A percentile compares a stretch with the other conserved stretches of the same genome.
Evolutionary conservation across 1,139 yeast genomes (phyloP).

Genomic region (Yamadazyma kanchanaburiensis): DNA sequence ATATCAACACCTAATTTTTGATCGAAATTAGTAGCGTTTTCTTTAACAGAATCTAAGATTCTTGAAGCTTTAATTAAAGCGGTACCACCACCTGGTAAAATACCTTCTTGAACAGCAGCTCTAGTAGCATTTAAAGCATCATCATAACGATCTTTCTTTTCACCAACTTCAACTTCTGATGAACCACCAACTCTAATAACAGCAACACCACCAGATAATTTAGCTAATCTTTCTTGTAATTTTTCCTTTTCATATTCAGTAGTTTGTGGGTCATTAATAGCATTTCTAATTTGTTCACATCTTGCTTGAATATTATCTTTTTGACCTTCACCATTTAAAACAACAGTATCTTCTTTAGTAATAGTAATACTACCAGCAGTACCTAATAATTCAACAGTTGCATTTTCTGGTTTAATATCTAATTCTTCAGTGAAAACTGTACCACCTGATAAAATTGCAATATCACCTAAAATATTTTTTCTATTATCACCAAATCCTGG

Average conservation of each 20-base stretch:
- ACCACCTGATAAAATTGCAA: constrained; percentile 96
- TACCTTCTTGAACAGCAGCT: constrained; percentile 99
- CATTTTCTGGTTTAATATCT: constrained; percentile 96
- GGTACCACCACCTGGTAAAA: constrained; percentile 99
- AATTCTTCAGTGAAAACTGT: constrained; percentile 98
- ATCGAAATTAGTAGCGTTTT: constrained; percentile 80
- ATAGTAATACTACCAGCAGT: constrained; percentile 89
- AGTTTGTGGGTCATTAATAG: constrained; percentile 69
- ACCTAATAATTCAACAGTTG: constrained; percentile 89
- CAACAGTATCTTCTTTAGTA: constrained; percentile 96
- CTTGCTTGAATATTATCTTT: constrained; percentile 86
- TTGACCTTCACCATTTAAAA: constrained; percentile 92
- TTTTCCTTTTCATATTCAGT: constrained; percentile 97
- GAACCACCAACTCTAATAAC: constrained; percentile 98
- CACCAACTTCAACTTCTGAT: constrained; percentile 98
- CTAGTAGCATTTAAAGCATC: constrained; percentile 99
- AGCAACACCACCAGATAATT: constrained; percentile 99
- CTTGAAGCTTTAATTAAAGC: constrained; percentile 94
- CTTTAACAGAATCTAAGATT: constrained; percentile 69
- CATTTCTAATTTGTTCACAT: constrained; percentile 93
- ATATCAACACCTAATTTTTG: constrained; percentile 97
- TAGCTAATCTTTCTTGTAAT: constrained; percentile 97
- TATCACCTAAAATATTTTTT: constrained; percentile 95
- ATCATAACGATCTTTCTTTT: constrained; percentile 99
- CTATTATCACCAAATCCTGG: constrained; percentile 99